Evolutionary conservation across 805 yeast genomes (phyloP).

Genomic region (Teunomyces kruisii): DNA sequence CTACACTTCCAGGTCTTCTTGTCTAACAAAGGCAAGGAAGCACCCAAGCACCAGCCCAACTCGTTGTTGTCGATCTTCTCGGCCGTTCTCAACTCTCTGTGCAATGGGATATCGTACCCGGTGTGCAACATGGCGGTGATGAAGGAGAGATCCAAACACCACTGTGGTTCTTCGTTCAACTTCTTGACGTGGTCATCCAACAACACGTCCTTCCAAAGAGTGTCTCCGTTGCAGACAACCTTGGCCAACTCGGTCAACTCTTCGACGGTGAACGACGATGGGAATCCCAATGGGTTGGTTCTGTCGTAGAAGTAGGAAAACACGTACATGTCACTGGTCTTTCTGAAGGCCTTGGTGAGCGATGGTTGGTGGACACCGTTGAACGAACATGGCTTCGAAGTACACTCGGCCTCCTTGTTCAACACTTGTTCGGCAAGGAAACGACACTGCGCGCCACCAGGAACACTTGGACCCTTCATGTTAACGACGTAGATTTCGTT

Average conservation of each 20-base stretch:
- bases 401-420: conserved; percentile 80
- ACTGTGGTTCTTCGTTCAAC: conserved; percentile 77
- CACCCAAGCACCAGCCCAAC: conserved; percentile 98
- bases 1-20: conserved; percentile 67
- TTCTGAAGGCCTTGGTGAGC: conserved; percentile 70
- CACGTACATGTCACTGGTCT: conserved; percentile 74
- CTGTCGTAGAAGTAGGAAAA: conserved; percentile 96
- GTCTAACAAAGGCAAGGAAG: conserved; percentile 86
- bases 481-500: conserved; percentile 49
- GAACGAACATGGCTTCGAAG: conserved; percentile 83
- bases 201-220: conserved; percentile 67
- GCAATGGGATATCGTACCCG: conserved; percentile 94
- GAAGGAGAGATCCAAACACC: conserved; percentile 92
- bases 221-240: conserved; percentile 82
- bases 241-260: conserved; percentile 82
- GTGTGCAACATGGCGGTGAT: conserved; percentile 87
- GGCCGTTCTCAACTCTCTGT: conserved; percentile 89
- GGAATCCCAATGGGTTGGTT: conserved; percentile 93
- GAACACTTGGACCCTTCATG: conserved; percentile 59
- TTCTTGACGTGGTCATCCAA: conserved; percentile 67
- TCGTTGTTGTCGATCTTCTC: conserved; percentile 86
- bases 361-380: conserved; percentile 98
- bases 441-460: conserved; percentile 86
- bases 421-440: conserved; percentile 76
- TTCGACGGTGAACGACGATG: conserved; percentile 77